Evolutionary conservation across 495 filamentous ascomycete genomes (phyloP).

Genomic region (Xylaria grammica): DNA sequence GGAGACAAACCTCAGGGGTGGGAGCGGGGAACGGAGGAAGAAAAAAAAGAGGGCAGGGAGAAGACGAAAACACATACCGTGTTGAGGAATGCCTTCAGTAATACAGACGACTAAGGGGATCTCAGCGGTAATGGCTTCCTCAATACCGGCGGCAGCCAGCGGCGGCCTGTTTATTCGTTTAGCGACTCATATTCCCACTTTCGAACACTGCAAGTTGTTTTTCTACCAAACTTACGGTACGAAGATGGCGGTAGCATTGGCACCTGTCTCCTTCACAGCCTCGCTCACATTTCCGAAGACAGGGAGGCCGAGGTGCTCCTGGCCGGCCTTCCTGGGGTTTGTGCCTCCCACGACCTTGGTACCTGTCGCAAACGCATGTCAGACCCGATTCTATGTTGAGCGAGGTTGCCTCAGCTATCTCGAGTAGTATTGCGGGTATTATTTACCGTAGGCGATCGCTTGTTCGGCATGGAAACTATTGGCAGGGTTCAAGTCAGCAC

Average conservation of each 20-base stretch:
- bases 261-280: slow-evolving; percentile 89
- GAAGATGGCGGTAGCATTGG: slow-evolving; percentile 92
- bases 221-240: slow-evolving; percentile 74
- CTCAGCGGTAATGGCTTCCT: slow-evolving; percentile 93
- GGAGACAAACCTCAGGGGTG: not conserved
- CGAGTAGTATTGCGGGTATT: not conserved
- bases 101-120: slow-evolving; percentile 95
- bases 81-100: slow-evolving; percentile 97
- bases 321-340: slow-evolving; percentile 97
- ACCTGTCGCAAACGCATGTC: slow-evolving; percentile 61
- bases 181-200: not conserved
- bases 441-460: slow-evolving; percentile 95
- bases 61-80: slow-evolving; percentile 63
- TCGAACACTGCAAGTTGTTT: slow-evolving; percentile 17
- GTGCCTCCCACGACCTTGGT: slow-evolving; percentile 98
- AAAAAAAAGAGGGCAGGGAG: not conserved
- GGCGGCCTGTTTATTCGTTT: slow-evolving; percentile 66
- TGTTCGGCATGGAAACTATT: slow-evolving; percentile 93
- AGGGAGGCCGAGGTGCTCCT: slow-evolving; percentile 84
- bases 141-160: slow-evolving; percentile 90
- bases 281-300: slow-evolving; percentile 91
- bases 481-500: slow-evolving; percentile 25
- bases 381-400: slow-evolving; percentile 18
- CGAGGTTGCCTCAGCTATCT: not conserved
- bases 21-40: not conserved